Evolutionary conservation across 2,329 filamentous ascomycete species (phyloP), one percentile per base, ranked within the genome.

Genomic region (Phialophora verrucosa): DNA sequence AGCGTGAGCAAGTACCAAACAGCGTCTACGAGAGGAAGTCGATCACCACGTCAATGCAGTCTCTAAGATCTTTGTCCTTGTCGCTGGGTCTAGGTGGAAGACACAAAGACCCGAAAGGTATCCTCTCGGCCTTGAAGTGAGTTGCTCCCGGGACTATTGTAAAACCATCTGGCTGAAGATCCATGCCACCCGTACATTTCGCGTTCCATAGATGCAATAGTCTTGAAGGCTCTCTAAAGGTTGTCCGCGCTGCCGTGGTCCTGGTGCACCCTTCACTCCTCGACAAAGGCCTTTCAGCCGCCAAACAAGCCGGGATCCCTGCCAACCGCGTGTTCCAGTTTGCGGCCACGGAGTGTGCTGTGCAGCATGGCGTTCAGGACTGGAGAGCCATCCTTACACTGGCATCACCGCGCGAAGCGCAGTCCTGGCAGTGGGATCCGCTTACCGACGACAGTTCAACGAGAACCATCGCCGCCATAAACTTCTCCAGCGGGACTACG

Each of bases 301-400:
- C 53, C 10, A 77, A 82, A 68, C 81, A 81, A 60, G 85, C 83
- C 6, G 85, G 85, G 0, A 78, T 88, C 23, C 78, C 81, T 0
- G 79, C 78, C 64, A 78, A 83, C 31, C 81, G 80, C 8, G 76
- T 88, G 0, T 84, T 88, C 64, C 72, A 87, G n/a, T 77, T 88
- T 0, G 85, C 88, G 59, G 86, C 69, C 49, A 50, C 32, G 38
- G 69, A 73, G 38, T 69, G 63, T 51, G 55, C 31, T 8, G 61
- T 31, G 3, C 27, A 47, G 7, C 59, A 63, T 14, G 70, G 69
- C 29, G 27, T 70, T 32, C 51, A 64, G 53, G 67, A 53, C 44
- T 55, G 61, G 61, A n/a, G 61, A 50, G 51, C 12, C 53, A 51
- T 63, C 25, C 2, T 5, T 29, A 5, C 5, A 29, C n/a, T 57